These are phyloP conservation scores for Candida argentea DNA, from an alignment of 805 yeast genomes.

Conservation along the genomic window DNA sequence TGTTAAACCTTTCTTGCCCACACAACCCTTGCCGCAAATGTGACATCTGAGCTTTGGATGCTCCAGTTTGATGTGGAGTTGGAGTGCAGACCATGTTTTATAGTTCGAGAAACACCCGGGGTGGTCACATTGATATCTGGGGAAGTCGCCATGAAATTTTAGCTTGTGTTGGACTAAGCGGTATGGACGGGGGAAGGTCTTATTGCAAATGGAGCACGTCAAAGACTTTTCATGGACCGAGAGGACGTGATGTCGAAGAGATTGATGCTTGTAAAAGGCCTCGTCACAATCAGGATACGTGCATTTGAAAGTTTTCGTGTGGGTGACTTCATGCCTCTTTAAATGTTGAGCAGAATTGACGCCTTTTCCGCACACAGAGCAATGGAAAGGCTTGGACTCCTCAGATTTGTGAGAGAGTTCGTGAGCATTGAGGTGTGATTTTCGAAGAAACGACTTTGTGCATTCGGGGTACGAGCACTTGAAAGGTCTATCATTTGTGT, in stretches of 20 bases:
- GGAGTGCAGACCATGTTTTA: constrained; percentile 66
- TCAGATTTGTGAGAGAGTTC: constrained; percentile 44
- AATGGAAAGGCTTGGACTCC: constrained; percentile 57
- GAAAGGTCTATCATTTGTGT: constrained; percentile 73
- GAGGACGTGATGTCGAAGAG: constrained; percentile 60
- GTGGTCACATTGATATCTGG: constrained; percentile 50
- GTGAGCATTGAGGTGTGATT: constrained; percentile 77
- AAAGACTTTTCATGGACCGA: constrained; percentile 50
- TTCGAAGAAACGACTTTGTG: constrained; percentile 55
- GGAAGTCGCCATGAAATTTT: constrained; percentile 50
- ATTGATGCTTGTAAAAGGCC: constrained; percentile 65
- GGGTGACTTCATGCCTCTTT: constrained; percentile 74
- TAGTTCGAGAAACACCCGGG: constrained; percentile 52
- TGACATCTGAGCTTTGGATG: constrained; percentile 64
- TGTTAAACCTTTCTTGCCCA: constrained; percentile 58
- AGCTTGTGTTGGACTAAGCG: constrained; percentile 56
- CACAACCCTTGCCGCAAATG: constrained; percentile 61
- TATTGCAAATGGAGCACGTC: constrained; percentile 54
- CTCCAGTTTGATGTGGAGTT: constrained; percentile 55
- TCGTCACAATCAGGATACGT: constrained; percentile 51
- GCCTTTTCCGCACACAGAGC: constrained; percentile 74
- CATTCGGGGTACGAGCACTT: constrained; percentile 50
- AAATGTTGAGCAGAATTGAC: constrained; percentile 73
- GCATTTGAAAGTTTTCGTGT: constrained; percentile 56
- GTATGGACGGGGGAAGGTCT: constrained; percentile 52